Evolutionary conservation across 73 alveolate genomes (phyloP).

Genomic region (Urostyla sp.): DNA sequence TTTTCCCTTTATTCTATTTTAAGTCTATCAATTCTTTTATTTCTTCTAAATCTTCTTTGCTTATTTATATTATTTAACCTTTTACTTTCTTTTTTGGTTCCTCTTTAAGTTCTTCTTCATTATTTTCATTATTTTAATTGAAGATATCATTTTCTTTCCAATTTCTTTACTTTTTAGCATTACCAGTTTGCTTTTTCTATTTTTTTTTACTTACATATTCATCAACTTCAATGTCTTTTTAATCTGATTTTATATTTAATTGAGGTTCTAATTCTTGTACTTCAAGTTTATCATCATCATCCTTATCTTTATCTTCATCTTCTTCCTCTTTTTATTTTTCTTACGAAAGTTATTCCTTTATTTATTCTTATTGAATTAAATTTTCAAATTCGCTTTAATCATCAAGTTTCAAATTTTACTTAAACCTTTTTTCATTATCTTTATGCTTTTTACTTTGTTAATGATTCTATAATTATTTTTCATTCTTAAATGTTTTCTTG

Average conservation of each 20-base stretch:
- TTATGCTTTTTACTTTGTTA: constrained; percentile 83
- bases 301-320: constrained; percentile 35
- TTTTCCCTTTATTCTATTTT: constrained; percentile 15
- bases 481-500: constrained; percentile 85
- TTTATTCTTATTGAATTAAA: constrained; percentile 18
- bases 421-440: constrained; percentile 51
- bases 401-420: constrained; percentile 31
- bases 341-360: constrained; percentile 25
- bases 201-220: constrained; percentile 54
- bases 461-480: constrained; percentile 79
- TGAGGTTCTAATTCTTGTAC: constrained; percentile 4
- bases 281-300: neutral
- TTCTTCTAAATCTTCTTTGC: neutral
- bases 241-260: neutral
- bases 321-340: constrained; percentile 44
- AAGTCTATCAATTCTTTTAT: neutral
- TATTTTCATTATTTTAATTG: constrained; percentile 38
- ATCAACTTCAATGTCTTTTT: constrained; percentile 62
- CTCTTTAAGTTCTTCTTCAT: constrained; percentile 63
- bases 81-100: constrained; percentile 23
- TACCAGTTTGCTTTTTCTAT: constrained; percentile 29
- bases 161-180: constrained; percentile 28
- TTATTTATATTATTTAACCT: neutral
- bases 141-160: constrained; percentile 47
- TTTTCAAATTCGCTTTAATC: constrained; percentile 31